Evolutionary conservation across 2,329 filamentous ascomycete species (phyloP).

Genomic region (Emericellopsis atlantica): DNA sequence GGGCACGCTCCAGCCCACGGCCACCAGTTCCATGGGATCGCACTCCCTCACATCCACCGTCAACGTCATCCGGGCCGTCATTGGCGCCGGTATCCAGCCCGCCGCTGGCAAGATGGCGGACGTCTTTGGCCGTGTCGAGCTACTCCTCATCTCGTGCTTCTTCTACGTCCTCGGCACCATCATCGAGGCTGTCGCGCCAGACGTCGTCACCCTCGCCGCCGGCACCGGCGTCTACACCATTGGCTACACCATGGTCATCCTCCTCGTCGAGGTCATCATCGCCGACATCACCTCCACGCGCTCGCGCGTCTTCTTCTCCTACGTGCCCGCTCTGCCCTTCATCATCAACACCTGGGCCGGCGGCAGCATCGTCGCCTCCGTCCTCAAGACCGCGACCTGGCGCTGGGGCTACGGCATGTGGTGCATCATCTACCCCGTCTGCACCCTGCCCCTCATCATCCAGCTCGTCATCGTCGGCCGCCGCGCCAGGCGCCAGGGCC

Average conservation of each 20-base stretch:
- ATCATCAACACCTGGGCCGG: constrained; percentile 54
- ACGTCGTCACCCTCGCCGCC: constrained; percentile 37
- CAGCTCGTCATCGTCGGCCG: constrained; percentile 35
- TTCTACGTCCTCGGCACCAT: constrained; percentile 48
- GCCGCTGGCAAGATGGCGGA: constrained; percentile 47
- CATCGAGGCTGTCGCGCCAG: constrained; percentile 36
- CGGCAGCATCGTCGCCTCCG: constrained; percentile 38
- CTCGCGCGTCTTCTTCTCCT: constrained; percentile 51
- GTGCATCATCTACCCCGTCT: constrained; percentile 48
- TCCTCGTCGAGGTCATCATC: constrained; percentile 52
- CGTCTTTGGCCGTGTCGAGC: constrained; percentile 50
- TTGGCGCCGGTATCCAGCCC: constrained; percentile 44
- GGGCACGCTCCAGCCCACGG: constrained; percentile 34
- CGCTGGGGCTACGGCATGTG: constrained; percentile 55
- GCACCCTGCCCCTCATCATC: constrained; percentile 40
- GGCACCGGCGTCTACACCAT: constrained; percentile 50
- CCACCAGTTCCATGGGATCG: constrained; percentile 32
- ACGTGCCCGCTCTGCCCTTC: constrained; percentile 46
- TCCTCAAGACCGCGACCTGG: constrained; percentile 38
- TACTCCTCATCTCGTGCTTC: constrained; percentile 40
- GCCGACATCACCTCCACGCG: constrained; percentile 52
- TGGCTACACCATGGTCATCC: constrained; percentile 48
- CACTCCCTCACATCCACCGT: constrained; percentile 47
- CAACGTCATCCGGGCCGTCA: constrained; percentile 43
- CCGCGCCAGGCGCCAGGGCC: constrained; percentile 38